Base-by-base conservation (phyloP, 2,329 filamentous ascomycete species). In the Calycina marina region DNA sequence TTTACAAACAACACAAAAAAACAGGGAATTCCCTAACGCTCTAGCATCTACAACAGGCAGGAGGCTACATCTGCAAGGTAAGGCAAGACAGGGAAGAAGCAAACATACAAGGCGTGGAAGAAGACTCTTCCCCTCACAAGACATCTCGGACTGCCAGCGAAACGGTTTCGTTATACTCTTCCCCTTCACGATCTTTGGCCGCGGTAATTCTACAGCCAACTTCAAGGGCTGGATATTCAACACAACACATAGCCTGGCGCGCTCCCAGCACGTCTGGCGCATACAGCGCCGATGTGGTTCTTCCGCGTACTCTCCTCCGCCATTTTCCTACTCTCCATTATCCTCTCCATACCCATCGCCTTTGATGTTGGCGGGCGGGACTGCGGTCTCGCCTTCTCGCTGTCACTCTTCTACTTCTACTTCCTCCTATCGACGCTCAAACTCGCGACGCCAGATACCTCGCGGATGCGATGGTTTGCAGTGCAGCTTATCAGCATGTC, bases 281-380 rank as follows among this genome's bases (percentile, higher is more conserved):
- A 56, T 50, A 51, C 57, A 57, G 61, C n/a, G 58, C 56, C 61
- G 59, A 93, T 93, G 82, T 85, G 78, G 78, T 67, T 88, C 58
- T 73, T 86, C 58, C 77, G 78, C 55, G 69, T 78, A 55, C 54
- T 86, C 47, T 83, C 83, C 52, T 83, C 83, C 60, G 67, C 77
- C 53, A 60, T 83, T 59, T 96, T 94, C 61, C 75, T 96, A 49
- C 69, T 86, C 59, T 81, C 81, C 60, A 85, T 94, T 56, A 76
- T 96, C 53, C 80, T 96, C 54, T 93, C 85, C 40, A 90, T 98
- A 54, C 90, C 90, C 40, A 77, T 98, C 54, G 83, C 88, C 50
- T 96, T 96, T 63, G 90, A 98, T 71, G 88, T 96, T 51, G 90
- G 90, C 54, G 90, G 90, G 40, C 77, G 84, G 50, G 86, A 90